phyloP scores from a whole-genome alignment of 345 rosid genomes.

The Combretum micranthum region DNA sequence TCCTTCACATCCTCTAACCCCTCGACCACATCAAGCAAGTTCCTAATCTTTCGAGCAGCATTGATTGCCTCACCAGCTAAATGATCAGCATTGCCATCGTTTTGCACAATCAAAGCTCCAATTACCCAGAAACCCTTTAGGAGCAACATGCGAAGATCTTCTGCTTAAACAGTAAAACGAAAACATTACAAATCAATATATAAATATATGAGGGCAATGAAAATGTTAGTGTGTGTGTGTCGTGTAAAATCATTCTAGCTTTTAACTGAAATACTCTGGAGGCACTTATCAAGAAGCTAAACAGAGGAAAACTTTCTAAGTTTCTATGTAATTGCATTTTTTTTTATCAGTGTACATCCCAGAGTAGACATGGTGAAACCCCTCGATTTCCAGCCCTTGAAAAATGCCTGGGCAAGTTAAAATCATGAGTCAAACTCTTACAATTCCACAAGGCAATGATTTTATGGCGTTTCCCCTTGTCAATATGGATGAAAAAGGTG shows the following conservation, averaged over 20 bases:
- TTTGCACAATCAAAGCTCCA: constrained; percentile 53
- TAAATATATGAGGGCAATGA: not conserved
- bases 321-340: too few relatives aligned
- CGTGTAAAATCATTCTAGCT: not conserved
- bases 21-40: constrained; percentile 23
- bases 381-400: too few relatives aligned
- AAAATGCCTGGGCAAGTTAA: too few relatives aligned
- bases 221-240: not conserved
- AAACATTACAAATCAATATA: not conserved
- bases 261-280: too few relatives aligned
- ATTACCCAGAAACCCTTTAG: constrained; percentile 64
- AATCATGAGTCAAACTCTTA: too few relatives aligned
- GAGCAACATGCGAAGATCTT: constrained; percentile 56
- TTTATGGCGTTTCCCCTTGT: too few relatives aligned
- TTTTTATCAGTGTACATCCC: too few relatives aligned
- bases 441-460: too few relatives aligned
- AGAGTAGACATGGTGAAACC: too few relatives aligned
- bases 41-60: constrained; percentile 48
- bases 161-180: constrained; percentile 31
- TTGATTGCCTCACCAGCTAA: constrained; percentile 43
- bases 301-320: too few relatives aligned
- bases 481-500: too few relatives aligned
- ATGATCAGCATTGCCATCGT: constrained; percentile 32
- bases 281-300: too few relatives aligned
- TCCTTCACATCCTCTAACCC: constrained; percentile 26